Conservation (phyloP, 2,329 filamentous ascomycete species). For the Thelonectria discophora region DNA sequence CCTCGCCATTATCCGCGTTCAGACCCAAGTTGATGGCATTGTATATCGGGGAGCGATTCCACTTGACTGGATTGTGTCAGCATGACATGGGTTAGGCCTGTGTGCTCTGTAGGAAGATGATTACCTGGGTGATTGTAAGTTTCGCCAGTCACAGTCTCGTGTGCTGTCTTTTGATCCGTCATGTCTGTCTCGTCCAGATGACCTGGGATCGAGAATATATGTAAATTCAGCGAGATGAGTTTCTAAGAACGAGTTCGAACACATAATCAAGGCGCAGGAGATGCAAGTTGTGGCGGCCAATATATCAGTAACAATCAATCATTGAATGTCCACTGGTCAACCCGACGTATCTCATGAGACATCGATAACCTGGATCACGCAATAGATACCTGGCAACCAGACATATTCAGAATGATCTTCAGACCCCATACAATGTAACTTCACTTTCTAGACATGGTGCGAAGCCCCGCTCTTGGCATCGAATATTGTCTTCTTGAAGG, state of each 20-base stretch:
- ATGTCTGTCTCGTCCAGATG: background rate
- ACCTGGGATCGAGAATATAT: background rate
- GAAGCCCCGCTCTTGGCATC: background rate
- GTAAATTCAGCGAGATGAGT: background rate
- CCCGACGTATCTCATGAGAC: background rate
- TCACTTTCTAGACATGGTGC: background rate
- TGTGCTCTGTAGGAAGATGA: background rate
- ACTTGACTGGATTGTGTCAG: slow-evolving; percentile 28
- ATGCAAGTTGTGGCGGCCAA: background rate
- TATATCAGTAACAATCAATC: too few species aligned
- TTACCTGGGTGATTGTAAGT: slow-evolving; percentile 6
- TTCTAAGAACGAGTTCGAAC: background rate
- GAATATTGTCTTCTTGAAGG: background rate
- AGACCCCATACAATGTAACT: background rate
- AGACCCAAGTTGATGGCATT: slow-evolving; percentile 68
- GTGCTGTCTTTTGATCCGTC: slow-evolving; percentile 6
- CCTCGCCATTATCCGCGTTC: slow-evolving; percentile 62
- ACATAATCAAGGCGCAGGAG: background rate
- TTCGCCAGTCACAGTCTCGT: slow-evolving; percentile 2
- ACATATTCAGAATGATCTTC: background rate
- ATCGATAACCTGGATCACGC: background rate
- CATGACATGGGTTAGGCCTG: background rate
- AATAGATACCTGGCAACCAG: background rate
- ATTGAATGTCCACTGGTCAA: background rate
- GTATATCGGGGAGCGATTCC: slow-evolving; percentile 41